A percentile compares a stretch with the other conserved stretches of the same genome.
These are phyloP conservation scores for Elsinoe australis DNA, from an alignment of 2,329 filamentous ascomycete genomes.

Conservation along the genomic window DNA sequence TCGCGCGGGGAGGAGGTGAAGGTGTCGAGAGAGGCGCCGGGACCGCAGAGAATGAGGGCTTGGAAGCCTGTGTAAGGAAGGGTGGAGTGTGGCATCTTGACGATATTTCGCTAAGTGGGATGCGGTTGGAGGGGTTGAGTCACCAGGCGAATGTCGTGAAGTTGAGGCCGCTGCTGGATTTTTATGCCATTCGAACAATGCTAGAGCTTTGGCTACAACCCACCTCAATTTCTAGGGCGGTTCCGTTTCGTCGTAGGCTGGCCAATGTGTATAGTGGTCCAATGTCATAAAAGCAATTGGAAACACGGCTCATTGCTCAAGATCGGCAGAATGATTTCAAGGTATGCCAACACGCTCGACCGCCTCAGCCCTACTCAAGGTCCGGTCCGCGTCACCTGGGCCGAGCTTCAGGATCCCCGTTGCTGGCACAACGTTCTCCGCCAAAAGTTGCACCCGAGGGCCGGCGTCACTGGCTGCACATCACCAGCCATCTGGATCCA, in stretches of 20 bases:
- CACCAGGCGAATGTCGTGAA: not conserved
- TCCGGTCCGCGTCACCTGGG: no score
- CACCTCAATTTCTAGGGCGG: no score
- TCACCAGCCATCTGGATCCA: slow-evolving; percentile 7
- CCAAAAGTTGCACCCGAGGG: slow-evolving; percentile 13
- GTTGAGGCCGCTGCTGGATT: no score
- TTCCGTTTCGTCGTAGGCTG: no score
- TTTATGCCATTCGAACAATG: no score
- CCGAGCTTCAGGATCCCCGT: slow-evolving; percentile 11
- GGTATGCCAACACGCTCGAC: not conserved
- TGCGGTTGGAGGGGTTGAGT: not conserved
- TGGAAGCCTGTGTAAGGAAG: slow-evolving; percentile 71
- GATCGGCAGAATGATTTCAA: not conserved
- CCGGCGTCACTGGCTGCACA: not conserved
- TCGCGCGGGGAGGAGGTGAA: slow-evolving; percentile 75
- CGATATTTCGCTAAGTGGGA: not conserved
- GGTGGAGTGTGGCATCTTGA: slow-evolving; percentile 64
- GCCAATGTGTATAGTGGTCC: no score
- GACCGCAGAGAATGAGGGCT: slow-evolving; percentile 74
- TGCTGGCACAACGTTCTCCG: slow-evolving; percentile 14
- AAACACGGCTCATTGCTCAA: no score
- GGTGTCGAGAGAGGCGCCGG: slow-evolving; percentile 72
- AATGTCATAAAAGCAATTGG: no score
- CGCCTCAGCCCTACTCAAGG: no score
- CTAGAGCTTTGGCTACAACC: no score